Conservation (phyloP, 805 yeast genomes). For the Hanseniaspora pseudoguilliermondii region DNA sequence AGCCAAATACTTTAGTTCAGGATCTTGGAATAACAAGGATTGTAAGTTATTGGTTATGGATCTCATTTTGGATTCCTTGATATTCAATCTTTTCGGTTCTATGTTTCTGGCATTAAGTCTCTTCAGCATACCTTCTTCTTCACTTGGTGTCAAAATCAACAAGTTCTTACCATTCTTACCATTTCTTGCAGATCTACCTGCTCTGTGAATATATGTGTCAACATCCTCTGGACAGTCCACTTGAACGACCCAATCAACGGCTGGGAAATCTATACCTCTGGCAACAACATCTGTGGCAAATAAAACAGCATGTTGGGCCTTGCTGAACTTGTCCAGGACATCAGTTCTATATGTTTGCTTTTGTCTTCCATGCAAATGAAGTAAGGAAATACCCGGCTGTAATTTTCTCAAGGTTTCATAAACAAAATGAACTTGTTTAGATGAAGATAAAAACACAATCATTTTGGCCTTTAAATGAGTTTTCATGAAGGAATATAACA, state of each 20-base stretch:
- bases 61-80: constrained; percentile 58
- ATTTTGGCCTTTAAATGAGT: constrained; percentile 71
- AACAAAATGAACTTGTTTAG: constrained; percentile 81
- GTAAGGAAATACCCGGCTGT: constrained; percentile 82
- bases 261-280: constrained; percentile 83
- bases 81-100: constrained; percentile 57
- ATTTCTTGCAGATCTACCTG: constrained; percentile 79
- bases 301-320: constrained; percentile 66
- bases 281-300: constrained; percentile 89
- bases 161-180: constrained; percentile 75
- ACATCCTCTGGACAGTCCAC: constrained; percentile 84
- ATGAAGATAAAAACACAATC: constrained; percentile 71
- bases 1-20: constrained; percentile 82
- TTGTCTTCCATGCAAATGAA: constrained; percentile 80
- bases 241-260: constrained; percentile 90
- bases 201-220: constrained; percentile 82
- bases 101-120: constrained; percentile 52
- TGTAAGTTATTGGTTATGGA: constrained; percentile 75
- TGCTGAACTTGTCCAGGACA: constrained; percentile 62
- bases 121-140: constrained; percentile 61
- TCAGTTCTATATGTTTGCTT: constrained; percentile 83
- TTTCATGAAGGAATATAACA: constrained; percentile 73
- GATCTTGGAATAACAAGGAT: constrained; percentile 79
- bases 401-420: constrained; percentile 75
- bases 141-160: constrained; percentile 71